A percentile compares a stretch with the other conserved stretches of the same genome.
These are phyloP conservation scores for Rubus parviflorus DNA, from an alignment of 306 rosid species.

Conservation along the genomic window DNA sequence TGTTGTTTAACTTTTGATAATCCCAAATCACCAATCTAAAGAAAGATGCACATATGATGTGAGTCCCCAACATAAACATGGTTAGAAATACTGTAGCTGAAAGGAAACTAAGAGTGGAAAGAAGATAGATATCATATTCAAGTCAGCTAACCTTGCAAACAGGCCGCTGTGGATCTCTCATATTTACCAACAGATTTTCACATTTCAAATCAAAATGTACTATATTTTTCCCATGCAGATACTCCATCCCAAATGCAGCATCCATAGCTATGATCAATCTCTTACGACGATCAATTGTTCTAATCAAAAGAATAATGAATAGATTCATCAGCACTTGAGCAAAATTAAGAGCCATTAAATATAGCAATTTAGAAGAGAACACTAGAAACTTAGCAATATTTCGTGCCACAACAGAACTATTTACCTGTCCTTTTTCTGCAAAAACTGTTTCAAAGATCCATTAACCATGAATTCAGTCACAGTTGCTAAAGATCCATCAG, in stretches of 20 bases:
- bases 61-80: constrained; percentile 25
- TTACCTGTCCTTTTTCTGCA: constrained; percentile 99
- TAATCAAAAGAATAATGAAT: constrained; percentile 37
- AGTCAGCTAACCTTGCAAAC: constrained; percentile 78
- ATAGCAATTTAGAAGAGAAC: constrained; percentile 13
- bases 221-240: constrained; percentile 90
- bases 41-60: constrained; percentile 20
- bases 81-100: neutral
- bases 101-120: neutral
- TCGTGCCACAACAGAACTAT: neutral
- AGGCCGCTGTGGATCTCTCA: constrained; percentile 99
- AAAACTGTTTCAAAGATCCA: constrained; percentile 96
- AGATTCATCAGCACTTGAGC: constrained; percentile 7
- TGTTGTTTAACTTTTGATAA: constrained; percentile 95
- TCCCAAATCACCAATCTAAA: constrained; percentile 98
- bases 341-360: constrained; percentile 15
- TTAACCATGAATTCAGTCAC: constrained; percentile 98
- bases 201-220: constrained; percentile 99
- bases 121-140: neutral
- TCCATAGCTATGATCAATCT: constrained; percentile 98
- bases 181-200: constrained; percentile 91
- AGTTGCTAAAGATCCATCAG: constrained; percentile 96
- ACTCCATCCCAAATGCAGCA: constrained; percentile 99
- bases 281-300: constrained; percentile 98
- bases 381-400: neutral